Base-by-base conservation (phyloP, 306 rosid genomes). In the Cucurbita maxima region DNA sequence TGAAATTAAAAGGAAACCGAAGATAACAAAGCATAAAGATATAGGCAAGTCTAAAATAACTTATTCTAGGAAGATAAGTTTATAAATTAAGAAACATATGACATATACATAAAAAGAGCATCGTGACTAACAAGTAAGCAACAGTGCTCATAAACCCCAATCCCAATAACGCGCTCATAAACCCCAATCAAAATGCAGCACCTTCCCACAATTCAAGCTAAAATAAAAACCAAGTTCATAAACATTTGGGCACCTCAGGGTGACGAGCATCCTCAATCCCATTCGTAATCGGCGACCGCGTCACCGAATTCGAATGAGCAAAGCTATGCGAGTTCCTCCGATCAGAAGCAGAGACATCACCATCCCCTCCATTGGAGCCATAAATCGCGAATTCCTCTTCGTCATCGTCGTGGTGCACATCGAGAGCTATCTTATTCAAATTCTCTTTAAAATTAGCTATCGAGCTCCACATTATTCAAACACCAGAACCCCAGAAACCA, bases 401-500 rank as follows among this genome's bases (percentile, higher is more conserved):
- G 10, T 87, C 88, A n/a, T 86, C 86, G 8, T 58, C 87, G 58
- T 83, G 60, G 83, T 90, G 98, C 47, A 92, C 98, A 62, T 90
- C 96, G 67, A 85, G 96, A 2, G 96, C 96, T 71, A 92, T 92
- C 85, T 87, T 87, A 78, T 90, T 86, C 80, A 92, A 80, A 62
- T 90, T 92, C 84, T 92, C 98, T 56, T 92, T 92, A 74, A 92
- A 74, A 81, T 90, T 90, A 41, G 96, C 91, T 75, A 90, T 90
- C 73, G 96, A 78, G 78, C 84, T 81, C 95, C 96, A 89, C 97
- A 92, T 89, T 76, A 34, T 81, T 83, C 80, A 63, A n/a, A 73
- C 41, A 30, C 59, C 75, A 53, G 71, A 72, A 48, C 58, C 67
- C 73, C 1, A 70, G 47, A 34, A 25, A 70, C 20, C 43, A 41